These are phyloP conservation scores for Fusarium domesticum DNA, from an alignment of 2,329 filamentous ascomycete genomes.

Conservation along the genomic window DNA sequence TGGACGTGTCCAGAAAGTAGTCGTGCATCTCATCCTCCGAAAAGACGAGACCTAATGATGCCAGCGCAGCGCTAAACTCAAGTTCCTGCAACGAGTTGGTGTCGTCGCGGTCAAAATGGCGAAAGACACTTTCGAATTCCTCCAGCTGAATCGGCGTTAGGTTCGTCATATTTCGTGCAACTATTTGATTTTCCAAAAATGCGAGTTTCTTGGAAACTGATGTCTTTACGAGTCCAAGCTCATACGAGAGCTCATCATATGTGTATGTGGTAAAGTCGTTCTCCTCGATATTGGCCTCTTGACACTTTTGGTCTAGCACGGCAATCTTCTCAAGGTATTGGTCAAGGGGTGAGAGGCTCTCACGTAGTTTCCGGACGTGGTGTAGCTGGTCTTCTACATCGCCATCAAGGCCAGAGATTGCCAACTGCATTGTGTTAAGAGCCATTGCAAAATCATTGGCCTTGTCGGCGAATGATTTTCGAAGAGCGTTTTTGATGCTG, in stretches of 20 bases:
- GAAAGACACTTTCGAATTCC: conserved; percentile 97
- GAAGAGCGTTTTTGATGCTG: conserved; percentile 90
- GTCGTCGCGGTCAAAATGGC: conserved; percentile 93
- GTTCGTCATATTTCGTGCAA: conserved; percentile 97
- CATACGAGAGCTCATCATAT: conserved; percentile 93
- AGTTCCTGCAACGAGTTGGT: conserved; percentile 88
- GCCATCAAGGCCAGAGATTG: conserved; percentile 94
- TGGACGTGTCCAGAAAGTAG: conserved; percentile 85
- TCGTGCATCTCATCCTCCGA: conserved; percentile 98
- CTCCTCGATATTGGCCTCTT: conserved; percentile 97
- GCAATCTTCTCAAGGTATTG: conserved; percentile 86
- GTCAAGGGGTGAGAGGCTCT: conserved; percentile 85
- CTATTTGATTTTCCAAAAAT: conserved; percentile 98
- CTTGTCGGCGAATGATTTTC: conserved; percentile 93
- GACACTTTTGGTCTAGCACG: conserved; percentile 80
- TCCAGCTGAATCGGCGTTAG: conserved; percentile 96
- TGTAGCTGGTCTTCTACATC: conserved; percentile 92
- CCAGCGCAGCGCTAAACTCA: conserved; percentile 92
- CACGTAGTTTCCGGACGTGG: conserved; percentile 80
- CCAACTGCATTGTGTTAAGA: conserved; percentile 89
- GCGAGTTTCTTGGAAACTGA: conserved; percentile 94
- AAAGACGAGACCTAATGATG: conserved; percentile 92
- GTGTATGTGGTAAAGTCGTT: conserved; percentile 99
- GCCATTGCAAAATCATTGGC: conserved; percentile 97
- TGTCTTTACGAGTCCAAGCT: conserved; percentile 84